phyloP scores from a whole-genome alignment of 1,284 basidiomycete species.

The Trametes pubescens region DNA sequence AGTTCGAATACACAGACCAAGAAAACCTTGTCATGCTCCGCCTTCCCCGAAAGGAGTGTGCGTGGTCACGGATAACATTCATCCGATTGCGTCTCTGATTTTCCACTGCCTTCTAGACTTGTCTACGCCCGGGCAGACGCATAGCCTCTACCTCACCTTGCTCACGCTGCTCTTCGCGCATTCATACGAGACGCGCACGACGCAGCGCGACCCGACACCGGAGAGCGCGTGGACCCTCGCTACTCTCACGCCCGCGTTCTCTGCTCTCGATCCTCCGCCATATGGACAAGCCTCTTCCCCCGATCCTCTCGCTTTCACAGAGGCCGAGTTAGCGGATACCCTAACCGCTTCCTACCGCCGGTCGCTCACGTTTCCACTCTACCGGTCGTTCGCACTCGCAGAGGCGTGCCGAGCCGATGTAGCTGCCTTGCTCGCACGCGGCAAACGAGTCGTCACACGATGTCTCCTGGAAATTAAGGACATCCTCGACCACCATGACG shows the following conservation, averaged over 20 bases:
- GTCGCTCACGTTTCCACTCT: conserved; percentile 75
- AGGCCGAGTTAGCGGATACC: conserved; percentile 56
- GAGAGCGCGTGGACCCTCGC: conserved; percentile 87
- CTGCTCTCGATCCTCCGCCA: conserved; percentile 76
- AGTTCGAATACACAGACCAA: conserved; percentile 68
- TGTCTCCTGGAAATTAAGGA: conserved; percentile 73
- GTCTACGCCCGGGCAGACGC: conserved; percentile 58
- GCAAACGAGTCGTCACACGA: conserved; percentile 66
- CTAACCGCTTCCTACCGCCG: conserved; percentile 75
- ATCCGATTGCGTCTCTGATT: conserved; percentile 11
- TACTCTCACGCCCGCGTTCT: conserved; percentile 73
- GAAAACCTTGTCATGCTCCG: conserved; percentile 74
- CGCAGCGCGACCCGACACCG: conserved; percentile 75
- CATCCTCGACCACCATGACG: conserved; percentile 79
- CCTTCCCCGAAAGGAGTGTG: conserved; percentile 81
- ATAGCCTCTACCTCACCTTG: conserved; percentile 70
- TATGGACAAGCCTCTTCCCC: conserved; percentile 46
- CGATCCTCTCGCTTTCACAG: conserved; percentile 44
- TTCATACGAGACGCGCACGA: conserved; percentile 79
- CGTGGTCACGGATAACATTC: conserved; percentile 38
- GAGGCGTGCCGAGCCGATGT: conserved; percentile 72
- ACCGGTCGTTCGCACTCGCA: conserved; percentile 76
- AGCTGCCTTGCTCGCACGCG: conserved; percentile 61
- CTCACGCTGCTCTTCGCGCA: conserved; percentile 76
- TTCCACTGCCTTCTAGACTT: conserved; percentile 57